Conservation (phyloP, 768 basidiomycete species). For the Russula sp. region DNA sequence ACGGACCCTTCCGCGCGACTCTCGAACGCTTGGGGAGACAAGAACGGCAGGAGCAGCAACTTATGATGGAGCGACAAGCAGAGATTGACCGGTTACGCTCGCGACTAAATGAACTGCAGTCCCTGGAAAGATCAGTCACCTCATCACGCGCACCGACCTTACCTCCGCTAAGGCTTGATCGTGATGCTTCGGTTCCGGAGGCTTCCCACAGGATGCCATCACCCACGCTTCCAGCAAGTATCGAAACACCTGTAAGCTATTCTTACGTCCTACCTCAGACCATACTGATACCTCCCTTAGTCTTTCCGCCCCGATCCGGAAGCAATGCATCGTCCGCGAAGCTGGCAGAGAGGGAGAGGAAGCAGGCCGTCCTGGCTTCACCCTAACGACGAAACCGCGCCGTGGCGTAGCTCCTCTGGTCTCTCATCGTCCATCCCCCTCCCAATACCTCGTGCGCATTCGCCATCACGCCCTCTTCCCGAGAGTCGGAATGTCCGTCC, state of each 20-base stretch:
- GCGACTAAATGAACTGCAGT: slow-evolving; percentile 17
- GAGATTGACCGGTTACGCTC: slow-evolving; percentile 22
- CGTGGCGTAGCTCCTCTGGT: slow-evolving; percentile 11
- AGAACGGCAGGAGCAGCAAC: slow-evolving; percentile 16
- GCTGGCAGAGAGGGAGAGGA: slow-evolving; percentile 14
- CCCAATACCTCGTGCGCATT: slow-evolving; percentile 17
- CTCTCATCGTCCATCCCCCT: slow-evolving; percentile 2
- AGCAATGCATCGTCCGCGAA: slow-evolving; percentile 11
- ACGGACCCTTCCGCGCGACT: slow-evolving; percentile 30
- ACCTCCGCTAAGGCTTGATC: slow-evolving; percentile 22
- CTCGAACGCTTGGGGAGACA: slow-evolving; percentile 15
- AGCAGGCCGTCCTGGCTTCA: slow-evolving; percentile 3
- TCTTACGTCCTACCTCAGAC: not conserved
- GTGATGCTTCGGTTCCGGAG: slow-evolving; percentile 8
- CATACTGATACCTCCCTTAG: slow-evolving; percentile 5
- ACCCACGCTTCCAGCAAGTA: not conserved
- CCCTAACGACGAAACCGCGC: not conserved
- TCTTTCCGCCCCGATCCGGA: slow-evolving; percentile 13
- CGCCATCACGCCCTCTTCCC: slow-evolving; percentile 5
- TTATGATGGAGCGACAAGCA: slow-evolving; percentile 20
- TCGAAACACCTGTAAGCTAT: slow-evolving; percentile 3
- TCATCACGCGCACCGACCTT: slow-evolving; percentile 21
- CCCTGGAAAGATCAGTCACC: slow-evolving; percentile 1
- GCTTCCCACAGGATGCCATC: slow-evolving; percentile 7
- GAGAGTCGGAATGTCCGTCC: slow-evolving; percentile 10